Base-by-base conservation (phyloP, 345 rosid species). In the Clausena lansium region DNA sequence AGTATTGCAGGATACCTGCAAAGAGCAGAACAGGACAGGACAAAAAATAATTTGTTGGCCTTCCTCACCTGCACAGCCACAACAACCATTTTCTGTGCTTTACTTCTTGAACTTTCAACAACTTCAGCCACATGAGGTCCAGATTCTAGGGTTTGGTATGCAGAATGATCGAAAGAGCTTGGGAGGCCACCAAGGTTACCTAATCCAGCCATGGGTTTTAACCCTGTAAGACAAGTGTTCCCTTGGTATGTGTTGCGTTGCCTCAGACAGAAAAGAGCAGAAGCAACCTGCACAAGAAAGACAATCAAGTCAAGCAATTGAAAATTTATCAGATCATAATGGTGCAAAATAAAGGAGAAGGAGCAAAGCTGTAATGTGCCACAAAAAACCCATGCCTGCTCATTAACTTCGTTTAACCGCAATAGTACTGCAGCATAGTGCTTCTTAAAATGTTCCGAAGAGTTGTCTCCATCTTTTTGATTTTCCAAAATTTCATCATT, bases 161-260 rank as follows among this genome's bases (percentile, higher is more conserved):
- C 81, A 38, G 86, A 71, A 69, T 52, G 81, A 80, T 89, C 88
- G 60, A 74, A 74, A 75, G 85, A 61, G 78, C 81, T 84, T 77
- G 66, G 67, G 73, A 83, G 87, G 28, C 69, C 80, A 78, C 80
- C 84, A 45, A 84, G 89, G 63, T 89, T 92, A 65, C 84, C 86
- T 62, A 83, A 73, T 71, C 72, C 67, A 63, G 75, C 57, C 75
- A 75, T 38, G 74, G 76, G 76, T 73, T 77, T 86, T 73, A 67
- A 57, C 84, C 84, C 71, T 73, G 72, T 54, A 58, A 71, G 71
- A 28, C 82, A 77, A 36, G 59, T 74, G 82, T 76, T 83, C 81
- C 86, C 92, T 76, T 88, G 92, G 81, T 92, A 92, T 19, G 97
- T 91, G 82, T 92, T 92, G 9, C 95, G 90, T 69, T 89, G 91